Evolutionary conservation across 164 flowering plant species (phyloP), one percentile per base, ranked within the genome.

Genomic region (Macadamia integrifolia): DNA sequence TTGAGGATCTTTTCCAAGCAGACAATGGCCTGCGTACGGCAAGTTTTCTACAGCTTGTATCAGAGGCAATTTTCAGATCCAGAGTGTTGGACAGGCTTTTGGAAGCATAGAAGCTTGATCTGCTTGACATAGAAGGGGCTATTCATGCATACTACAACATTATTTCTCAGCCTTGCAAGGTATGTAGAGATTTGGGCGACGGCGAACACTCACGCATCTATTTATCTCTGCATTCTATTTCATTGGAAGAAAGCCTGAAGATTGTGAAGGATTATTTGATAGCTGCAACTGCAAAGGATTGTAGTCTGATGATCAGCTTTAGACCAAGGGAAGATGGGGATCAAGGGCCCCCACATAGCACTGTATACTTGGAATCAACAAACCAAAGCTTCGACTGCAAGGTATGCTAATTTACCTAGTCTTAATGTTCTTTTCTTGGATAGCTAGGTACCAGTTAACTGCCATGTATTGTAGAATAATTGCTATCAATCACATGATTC

Each of bases 211-310:
- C 77, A 49, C 67, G 71, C 31, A 82, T 66, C 64, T 82, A 70
- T 70, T 59, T 71, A 5, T 75, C 78, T 50, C 59, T 92, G 77
- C 99, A 95, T 78, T 81, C 89, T 44, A 57, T 85, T 62, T 71
- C 94, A 44, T 63, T 84, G 69, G 82, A 87, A 60, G 90, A 89
- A 74, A 92, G 93, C 73, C 65, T 85, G 74, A 83, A 85, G 75
- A 84, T 89, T 77, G 96, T 90, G 66, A 91, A 83, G 77, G 82
- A 87, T 64, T 95, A 80, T 79, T 73, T 95, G 82, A 83, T 90
- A 66, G 85, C 99, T 73, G 96, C 97, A 55, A 92, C 96, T 61
- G 97, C 93, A 40, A 95, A 95, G 78, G 99, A 95, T 76, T 86
- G 93, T 68, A 90, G 99, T 76, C 71, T 95, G 77, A 95, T 95